Evolutionary conservation across 2,329 filamentous ascomycete genomes (phyloP), one percentile per base, ranked within the genome.

Genomic region (Botrytis aclada): DNA sequence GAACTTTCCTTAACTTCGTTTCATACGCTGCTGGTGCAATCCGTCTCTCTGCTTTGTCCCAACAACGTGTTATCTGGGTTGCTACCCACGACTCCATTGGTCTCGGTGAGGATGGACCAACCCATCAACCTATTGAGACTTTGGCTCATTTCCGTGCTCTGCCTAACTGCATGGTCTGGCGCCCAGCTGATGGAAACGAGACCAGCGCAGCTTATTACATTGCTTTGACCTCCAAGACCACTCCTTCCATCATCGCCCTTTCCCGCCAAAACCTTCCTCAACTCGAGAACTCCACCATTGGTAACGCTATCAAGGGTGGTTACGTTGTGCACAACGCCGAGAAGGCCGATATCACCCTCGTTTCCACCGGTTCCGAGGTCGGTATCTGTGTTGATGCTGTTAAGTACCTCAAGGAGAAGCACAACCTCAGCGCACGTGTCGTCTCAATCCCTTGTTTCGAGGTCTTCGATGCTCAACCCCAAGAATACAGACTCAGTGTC

Each of bases 81-180:
- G 95, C 96, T 81, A 98, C 95, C 79, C 95, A 98, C 89, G 95
- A 98, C 89, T 98, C 95, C 77, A 99, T 99, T 80, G 96, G 96
- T 88, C 93, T 98, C 79, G 96, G 96, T 85, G 96, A 99, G 87
- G 96, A 99, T 82, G 96, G 96, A 76, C 95, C 96, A 79, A 99
- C 96, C 73, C 96, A 99, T 87, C 96, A 99, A 89, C 96, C 96
- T 83, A 97, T 99, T 80, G 96, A 99, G 90, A 97, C 94, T 62
- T 90, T 98, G 76, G 92, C 95, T 74, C 96, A 98, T 86, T 98
- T 98, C 94, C 95, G 96, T 83, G 96, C 96, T 77, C 90, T 98
- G 79, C 96, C 96, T 82, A 99, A 99, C 92, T 93, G 92, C 88
- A 97, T 98, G 93, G 95, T 98, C 81, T 98, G 96, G 96, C 95